Evolutionary conservation across 73 alveolate genomes (phyloP).

Genomic region (Paramecium biaurelia): DNA sequence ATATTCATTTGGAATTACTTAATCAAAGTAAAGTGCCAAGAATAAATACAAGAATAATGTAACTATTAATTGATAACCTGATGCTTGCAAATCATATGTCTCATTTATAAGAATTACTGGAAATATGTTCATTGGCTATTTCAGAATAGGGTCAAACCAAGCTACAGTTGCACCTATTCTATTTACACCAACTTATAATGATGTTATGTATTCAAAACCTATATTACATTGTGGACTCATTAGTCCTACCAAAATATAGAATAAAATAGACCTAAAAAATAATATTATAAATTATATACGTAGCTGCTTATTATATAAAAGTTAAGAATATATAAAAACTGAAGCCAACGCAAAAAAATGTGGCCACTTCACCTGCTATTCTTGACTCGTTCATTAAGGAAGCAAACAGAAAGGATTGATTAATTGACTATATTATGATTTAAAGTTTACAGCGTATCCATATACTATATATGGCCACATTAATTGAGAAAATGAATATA

Average conservation of each 20-base stretch:
- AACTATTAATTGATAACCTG: background rate
- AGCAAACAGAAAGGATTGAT: background rate
- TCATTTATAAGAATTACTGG: background rate
- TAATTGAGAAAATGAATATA: background rate
- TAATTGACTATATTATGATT: background rate
- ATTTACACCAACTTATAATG: slow-evolving; percentile 4
- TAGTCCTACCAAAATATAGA: background rate
- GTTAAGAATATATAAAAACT: background rate
- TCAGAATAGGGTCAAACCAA: background rate
- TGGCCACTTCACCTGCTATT: slow-evolving; percentile 39
- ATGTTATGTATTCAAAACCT: slow-evolving; percentile 11
- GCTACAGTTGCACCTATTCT: background rate
- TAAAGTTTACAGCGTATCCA: slow-evolving; percentile 1
- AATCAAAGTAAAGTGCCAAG: slow-evolving; percentile 73
- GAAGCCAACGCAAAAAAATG: slow-evolving; percentile 28
- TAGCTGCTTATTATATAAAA: slow-evolving; percentile 17
- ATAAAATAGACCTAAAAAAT: background rate
- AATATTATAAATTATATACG: background rate
- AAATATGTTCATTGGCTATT: background rate
- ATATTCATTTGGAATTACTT: slow-evolving; percentile 75
- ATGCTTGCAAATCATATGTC: background rate
- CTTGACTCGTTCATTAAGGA: background rate
- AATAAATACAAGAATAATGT: slow-evolving; percentile 56
- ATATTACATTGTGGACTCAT: slow-evolving; percentile 31
- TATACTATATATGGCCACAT: slow-evolving; percentile 48